Evolutionary conservation across 1,139 yeast species (phyloP), one percentile per base, ranked within the genome.

Genomic region (Keqinozyma sinolaborantium): DNA sequence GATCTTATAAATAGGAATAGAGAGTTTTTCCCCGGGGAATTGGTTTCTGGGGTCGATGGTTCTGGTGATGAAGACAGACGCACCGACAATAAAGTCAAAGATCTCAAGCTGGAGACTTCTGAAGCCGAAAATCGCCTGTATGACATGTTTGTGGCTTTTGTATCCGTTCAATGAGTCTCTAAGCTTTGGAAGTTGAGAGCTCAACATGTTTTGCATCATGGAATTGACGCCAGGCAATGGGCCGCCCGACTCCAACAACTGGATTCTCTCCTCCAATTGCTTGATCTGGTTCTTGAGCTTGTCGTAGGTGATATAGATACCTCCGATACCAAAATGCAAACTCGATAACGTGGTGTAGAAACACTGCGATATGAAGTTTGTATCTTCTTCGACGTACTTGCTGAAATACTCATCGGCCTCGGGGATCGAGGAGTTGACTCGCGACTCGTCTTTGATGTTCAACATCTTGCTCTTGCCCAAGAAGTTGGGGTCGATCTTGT

Each of bases 241-340:
- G 30, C 47, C 40, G 16, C 50, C 58, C 26, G 58, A 52, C 39
- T 69, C 67, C 12, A 78, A 47, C 48, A 61, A 69, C 5, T 70
- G 73, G 13, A 82, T 50, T 36, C 81, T 73, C 39, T 68, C 70
- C 30, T 71, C 67, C 23, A 73, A 42, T 39, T 77, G 80, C 32
- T 77, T 73, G 24, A 78, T 60, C 34, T 67, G 66, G 25, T 67
- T 65, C 36, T 74, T 70, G 25, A 79, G 51, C 36, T 80, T 72
- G 32, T 77, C 78, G 41, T 76, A 77, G 29, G 73, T 72, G 29
- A 79, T 68, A 32, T 71, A 61, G 0, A 84, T 61, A 30, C 97
- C 97, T 21, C 95, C 95, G 26, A 87, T 63, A 28, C 97, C 99
- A 56, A 84, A 94, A 45, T 92, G 90, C 34, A 87, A 61, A 53